Evolutionary conservation across 2,329 filamentous ascomycete genomes (phyloP).

Genomic region (Mycocentrospora acerina): DNA sequence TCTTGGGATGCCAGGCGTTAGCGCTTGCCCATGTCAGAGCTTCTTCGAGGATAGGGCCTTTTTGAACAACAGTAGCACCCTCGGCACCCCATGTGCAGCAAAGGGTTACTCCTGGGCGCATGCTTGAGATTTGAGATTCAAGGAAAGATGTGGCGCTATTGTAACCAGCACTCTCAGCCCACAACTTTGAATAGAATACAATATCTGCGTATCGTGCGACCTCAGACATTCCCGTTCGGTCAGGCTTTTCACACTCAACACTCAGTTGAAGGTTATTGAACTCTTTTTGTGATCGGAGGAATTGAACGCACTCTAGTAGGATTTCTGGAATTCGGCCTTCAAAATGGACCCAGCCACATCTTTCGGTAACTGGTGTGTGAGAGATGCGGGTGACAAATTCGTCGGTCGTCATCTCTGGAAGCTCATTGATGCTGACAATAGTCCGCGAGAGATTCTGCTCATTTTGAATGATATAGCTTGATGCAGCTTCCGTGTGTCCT

Average conservation of each 20-base stretch:
- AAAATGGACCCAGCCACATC: slow-evolving; percentile 66
- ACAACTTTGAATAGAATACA: slow-evolving; percentile 71
- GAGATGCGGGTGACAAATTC: slow-evolving; percentile 59
- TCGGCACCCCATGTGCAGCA: slow-evolving; percentile 63
- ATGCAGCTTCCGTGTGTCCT: slow-evolving; percentile 45
- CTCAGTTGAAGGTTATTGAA: slow-evolving; percentile 57
- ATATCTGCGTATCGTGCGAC: slow-evolving; percentile 66
- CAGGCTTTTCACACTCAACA: slow-evolving; percentile 72
- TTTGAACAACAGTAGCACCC: slow-evolving; percentile 53
- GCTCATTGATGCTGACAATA: slow-evolving; percentile 68
- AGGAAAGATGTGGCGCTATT: slow-evolving; percentile 35
- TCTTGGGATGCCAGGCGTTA: slow-evolving; percentile 10
- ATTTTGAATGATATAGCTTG: slow-evolving; percentile 69
- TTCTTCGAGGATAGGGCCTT: slow-evolving; percentile 15
- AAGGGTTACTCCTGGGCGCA: slow-evolving; percentile 47
- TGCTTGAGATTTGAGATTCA: slow-evolving; percentile 14
- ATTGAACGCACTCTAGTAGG: slow-evolving; percentile 59
- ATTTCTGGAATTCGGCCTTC: slow-evolving; percentile 69
- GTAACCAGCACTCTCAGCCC: slow-evolving; percentile 56
- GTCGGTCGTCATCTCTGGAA: slow-evolving; percentile 65
- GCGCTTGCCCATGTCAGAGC: slow-evolving; percentile 11
- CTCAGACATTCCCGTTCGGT: slow-evolving; percentile 58
- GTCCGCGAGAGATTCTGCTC: slow-evolving; percentile 62
- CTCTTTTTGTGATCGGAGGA: slow-evolving; percentile 48
- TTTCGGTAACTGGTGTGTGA: slow-evolving; percentile 29